Base-by-base conservation (phyloP, 805 yeast genomes). In the Suhomyces kilbournensis region DNA sequence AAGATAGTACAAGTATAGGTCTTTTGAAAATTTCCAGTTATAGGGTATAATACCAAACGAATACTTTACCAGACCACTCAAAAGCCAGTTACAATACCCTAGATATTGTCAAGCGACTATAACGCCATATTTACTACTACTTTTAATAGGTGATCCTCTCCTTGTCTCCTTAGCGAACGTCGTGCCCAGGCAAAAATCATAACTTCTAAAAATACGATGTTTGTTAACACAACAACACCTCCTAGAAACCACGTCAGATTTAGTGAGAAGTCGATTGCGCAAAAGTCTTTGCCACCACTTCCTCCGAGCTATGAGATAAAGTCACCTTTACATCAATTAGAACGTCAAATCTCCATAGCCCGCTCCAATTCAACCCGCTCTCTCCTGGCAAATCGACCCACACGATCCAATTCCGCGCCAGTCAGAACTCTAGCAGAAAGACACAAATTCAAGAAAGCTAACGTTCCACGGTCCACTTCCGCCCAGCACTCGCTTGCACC, bases 301-400 rank as follows among this genome's bases (percentile, higher is more conserved):
- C 43, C 48, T 22, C n/a, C 30, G 17, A 32, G 22, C 30, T 15
- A 46, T 46, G 48, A 46, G 34, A 34, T 34, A 20, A 51, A 51
- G 34, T 54, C 57, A 2, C 57, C 57, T 6, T 44, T 54, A 25
- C 49, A 49, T 15, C 56, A 60, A 50, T 52, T 63, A 59, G 52
- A 64, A 57, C 46, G 64, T 50, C 43, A 61, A 54, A 46, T 63
- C 57, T 30, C 66, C 57, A 47, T 64, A 53, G 39, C 68, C 57
- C 15, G 66, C 48, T 25, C 45, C 44, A 35, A 19, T 32, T 48
- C 45, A 42, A 20, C 45, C 14, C 20, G 22, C 10, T 42, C 45
- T 4, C 26, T 42, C 26, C 26, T 8, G 19, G 28, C 17, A 22
- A 42, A 22, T 22, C 17, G 30, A 17, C 45, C 45, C 26, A 42